Evolutionary conservation across 352 stramenopile species (phyloP).

Genomic region (Pythium sp.): DNA sequence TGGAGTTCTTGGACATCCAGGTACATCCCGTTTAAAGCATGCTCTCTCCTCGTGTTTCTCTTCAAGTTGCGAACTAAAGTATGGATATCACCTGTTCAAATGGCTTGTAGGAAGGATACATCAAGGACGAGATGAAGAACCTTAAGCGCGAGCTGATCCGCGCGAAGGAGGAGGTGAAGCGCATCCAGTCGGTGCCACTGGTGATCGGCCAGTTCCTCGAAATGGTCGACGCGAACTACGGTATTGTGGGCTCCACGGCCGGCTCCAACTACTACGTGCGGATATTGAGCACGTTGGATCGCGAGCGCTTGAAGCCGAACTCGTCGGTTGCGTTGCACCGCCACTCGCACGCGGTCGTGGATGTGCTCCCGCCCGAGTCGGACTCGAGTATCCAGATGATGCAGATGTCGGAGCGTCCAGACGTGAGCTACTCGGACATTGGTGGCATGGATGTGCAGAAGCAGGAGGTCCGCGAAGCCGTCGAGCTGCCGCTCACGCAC

Average conservation of each 20-base stretch:
- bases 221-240: constrained; percentile 99
- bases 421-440: constrained; percentile 96
- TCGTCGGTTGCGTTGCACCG: constrained; percentile 97
- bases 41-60: neutral
- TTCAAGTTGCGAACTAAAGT: neutral
- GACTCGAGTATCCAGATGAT: constrained; percentile 99
- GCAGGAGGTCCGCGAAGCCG: constrained; percentile 97
- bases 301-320: constrained; percentile 99
- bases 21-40: constrained; percentile 11
- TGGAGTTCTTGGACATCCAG: constrained; percentile 86
- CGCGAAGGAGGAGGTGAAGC: constrained; percentile 99
- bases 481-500: constrained; percentile 99
- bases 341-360: constrained; percentile 98
- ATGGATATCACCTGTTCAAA: neutral
- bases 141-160: constrained; percentile 98
- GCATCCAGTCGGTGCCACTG: constrained; percentile 99
- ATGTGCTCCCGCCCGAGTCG: constrained; percentile 98
- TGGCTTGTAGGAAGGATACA: constrained; percentile 93
- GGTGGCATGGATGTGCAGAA: constrained; percentile 99
- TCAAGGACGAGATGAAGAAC: constrained; percentile 99
- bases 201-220: constrained; percentile 99
- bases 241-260: constrained; percentile 96
- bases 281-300: constrained; percentile 97
- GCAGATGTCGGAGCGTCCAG: constrained; percentile 97
- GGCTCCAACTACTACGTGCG: constrained; percentile 99